Percentiles rank a stretch among this genome's conserved stretches.
phyloP scores from a whole-genome alignment of 2,329 filamentous ascomycete genomes.

The Apiospora kogelbergensis region DNA sequence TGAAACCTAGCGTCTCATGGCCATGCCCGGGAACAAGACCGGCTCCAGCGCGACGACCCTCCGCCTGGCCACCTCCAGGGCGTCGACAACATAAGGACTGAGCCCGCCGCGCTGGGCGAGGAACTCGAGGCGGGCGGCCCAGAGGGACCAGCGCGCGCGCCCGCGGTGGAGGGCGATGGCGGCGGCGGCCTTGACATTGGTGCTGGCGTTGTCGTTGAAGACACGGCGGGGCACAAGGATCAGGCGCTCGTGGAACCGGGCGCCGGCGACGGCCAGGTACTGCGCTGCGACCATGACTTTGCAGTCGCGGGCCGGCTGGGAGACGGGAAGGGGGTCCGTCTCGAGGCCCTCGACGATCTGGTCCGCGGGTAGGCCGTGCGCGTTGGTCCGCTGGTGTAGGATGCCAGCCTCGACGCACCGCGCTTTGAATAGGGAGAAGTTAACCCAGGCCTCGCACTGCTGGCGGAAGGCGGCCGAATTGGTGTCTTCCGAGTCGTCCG shows the following conservation, averaged over 20 bases:
- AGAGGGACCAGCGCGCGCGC: background rate
- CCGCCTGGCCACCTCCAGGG: background rate
- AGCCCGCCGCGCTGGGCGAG: background rate
- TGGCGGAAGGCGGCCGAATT: background rate
- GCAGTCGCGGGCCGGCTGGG: background rate
- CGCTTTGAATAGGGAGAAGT: slow-evolving; percentile 7
- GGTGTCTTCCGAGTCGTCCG: background rate
- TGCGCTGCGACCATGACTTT: slow-evolving; percentile 5
- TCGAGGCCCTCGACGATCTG: slow-evolving; percentile 9
- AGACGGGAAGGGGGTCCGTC: background rate
- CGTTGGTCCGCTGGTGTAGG: slow-evolving; percentile 6
- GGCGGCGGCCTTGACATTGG: background rate
- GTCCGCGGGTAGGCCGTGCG: background rate
- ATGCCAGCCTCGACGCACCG: slow-evolving; percentile 6
- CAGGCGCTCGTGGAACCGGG: slow-evolving; percentile 3
- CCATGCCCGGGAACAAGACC: slow-evolving; percentile 5
- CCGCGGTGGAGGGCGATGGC: background rate
- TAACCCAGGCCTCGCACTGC: slow-evolving; percentile 7
- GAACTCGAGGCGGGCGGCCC: slow-evolving; percentile 1
- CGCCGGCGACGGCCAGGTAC: slow-evolving; percentile 6
- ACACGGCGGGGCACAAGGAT: background rate
- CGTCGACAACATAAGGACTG: background rate
- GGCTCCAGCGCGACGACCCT: background rate
- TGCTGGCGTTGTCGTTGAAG: background rate
- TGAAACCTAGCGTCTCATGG: background rate